Evolutionary conservation across 345 rosid species (phyloP).

Genomic region (Odontarrhena argentea): DNA sequence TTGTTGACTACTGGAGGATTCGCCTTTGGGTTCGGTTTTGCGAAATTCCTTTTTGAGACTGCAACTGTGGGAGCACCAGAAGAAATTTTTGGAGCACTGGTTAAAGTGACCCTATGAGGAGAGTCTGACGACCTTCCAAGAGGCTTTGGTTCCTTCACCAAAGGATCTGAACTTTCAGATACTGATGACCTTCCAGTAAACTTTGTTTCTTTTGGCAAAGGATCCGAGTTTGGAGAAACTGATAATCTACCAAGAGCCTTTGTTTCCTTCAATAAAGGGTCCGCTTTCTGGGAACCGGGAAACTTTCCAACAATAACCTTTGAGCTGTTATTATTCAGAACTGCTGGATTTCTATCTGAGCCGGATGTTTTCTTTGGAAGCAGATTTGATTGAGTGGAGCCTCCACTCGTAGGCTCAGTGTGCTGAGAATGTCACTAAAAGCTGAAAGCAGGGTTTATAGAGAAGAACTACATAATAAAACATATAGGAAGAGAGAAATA

Average conservation of each 20-base stretch:
- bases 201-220: conserved; percentile 35
- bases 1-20: conserved; percentile 57
- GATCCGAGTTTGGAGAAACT: conserved; percentile 64
- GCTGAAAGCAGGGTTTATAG: conserved; percentile 28
- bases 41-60: conserved; percentile 57
- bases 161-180: conserved; percentile 57
- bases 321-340: conserved; percentile 57
- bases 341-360: conserved; percentile 56
- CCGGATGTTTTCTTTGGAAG: conserved; percentile 60
- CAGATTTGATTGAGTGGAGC: conserved; percentile 48
- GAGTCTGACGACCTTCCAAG: conserved; percentile 72
- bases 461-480: conserved; percentile 32
- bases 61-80: conserved; percentile 47
- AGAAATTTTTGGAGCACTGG: conserved; percentile 48
- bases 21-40: conserved; percentile 49
- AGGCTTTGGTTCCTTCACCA: conserved; percentile 72
- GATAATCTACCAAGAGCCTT: conserved; percentile 78
- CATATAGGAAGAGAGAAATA: conserved; percentile 39
- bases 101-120: conserved; percentile 70
- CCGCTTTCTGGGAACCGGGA: conserved; percentile 53
- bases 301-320: conserved; percentile 57
- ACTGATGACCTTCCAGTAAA: conserved; percentile 52
- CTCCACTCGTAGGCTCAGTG: conserved; percentile 69
- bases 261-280: conserved; percentile 68
- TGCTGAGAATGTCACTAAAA: conserved; percentile 50